Evolutionary conservation across 495 filamentous ascomycete genomes (phyloP).

Genomic region (Xeromyces bisporus): DNA sequence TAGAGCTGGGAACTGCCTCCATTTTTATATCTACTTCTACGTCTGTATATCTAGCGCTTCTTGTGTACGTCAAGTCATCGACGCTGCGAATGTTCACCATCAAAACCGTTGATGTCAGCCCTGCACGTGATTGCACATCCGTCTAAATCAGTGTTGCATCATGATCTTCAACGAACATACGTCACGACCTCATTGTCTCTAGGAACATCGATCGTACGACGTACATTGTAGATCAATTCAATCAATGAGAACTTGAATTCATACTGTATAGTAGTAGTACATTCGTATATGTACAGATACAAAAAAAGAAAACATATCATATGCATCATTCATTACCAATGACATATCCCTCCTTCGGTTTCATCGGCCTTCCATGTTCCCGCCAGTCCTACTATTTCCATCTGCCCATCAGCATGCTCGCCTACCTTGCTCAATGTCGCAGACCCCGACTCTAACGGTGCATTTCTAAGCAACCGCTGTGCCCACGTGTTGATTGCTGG

Average conservation of each 20-base stretch:
- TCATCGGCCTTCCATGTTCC: conserved; percentile 78
- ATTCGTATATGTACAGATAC: not conserved
- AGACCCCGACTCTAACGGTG: conserved; percentile 18
- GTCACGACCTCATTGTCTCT: not conserved
- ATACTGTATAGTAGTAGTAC: not conserved
- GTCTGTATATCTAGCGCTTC: too few relatives aligned
- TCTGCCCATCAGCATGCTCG: conserved; percentile 41
- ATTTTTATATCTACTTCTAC: too few relatives aligned
- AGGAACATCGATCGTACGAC: not conserved
- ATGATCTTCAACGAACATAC: not conserved
- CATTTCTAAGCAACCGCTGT: conserved; percentile 49
- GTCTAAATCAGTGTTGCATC: too few relatives aligned
- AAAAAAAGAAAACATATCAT: not conserved
- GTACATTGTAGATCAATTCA: not conserved
- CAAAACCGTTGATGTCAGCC: too few relatives aligned
- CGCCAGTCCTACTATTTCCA: conserved; percentile 62
- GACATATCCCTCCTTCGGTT: conserved; percentile 59
- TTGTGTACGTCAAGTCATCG: too few relatives aligned
- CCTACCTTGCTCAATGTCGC: conserved; percentile 48
- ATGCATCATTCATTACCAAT: conserved; percentile 25
- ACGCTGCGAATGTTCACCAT: too few relatives aligned
- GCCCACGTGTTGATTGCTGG: conserved; percentile 78
- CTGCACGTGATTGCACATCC: too few relatives aligned
- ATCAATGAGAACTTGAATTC: not conserved
- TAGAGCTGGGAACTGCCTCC: too few relatives aligned